phyloP scores from a whole-genome alignment of 2,329 filamentous ascomycete species.

The Hypoxylon sp. region DNA sequence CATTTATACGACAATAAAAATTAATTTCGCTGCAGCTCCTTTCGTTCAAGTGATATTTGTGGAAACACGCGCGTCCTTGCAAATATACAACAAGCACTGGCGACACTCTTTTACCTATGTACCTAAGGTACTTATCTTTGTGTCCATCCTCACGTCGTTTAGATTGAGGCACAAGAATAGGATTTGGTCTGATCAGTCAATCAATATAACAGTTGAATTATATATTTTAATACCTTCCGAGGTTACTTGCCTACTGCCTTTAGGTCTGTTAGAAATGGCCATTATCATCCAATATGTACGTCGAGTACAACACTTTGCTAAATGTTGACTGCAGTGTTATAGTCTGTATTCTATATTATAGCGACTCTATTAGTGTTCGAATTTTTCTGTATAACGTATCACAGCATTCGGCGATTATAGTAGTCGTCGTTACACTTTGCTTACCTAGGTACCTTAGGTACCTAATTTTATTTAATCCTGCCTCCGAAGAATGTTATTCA shows the following conservation, averaged over 20 bases:
- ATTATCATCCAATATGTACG: not conserved
- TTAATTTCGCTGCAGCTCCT: not conserved
- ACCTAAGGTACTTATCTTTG: not conserved
- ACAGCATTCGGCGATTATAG: not conserved
- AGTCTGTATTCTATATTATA: no score
- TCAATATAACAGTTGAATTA: no score
- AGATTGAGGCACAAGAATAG: not conserved
- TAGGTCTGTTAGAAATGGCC: not conserved
- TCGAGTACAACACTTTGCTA: no score
- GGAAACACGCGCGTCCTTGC: not conserved
- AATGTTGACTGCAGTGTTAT: no score
- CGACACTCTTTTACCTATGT: not conserved
- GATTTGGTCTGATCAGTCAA: no score
- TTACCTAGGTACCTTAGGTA: no score
- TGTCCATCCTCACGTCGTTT: not conserved
- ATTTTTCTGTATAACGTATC: not conserved
- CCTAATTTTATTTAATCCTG: not conserved
- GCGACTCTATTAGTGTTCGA: not conserved
- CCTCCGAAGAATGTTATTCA: constrained; percentile 1
- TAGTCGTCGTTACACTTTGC: not conserved
- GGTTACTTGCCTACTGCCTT: not conserved
- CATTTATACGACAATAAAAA: not conserved
- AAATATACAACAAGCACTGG: not conserved
- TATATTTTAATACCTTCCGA: not conserved
- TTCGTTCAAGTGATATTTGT: not conserved